A percentile compares a stretch with the other conserved stretches of the same genome.
Evolutionary conservation across 805 yeast species (phyloP).

Genomic region (Kazachstania taianensis): DNA sequence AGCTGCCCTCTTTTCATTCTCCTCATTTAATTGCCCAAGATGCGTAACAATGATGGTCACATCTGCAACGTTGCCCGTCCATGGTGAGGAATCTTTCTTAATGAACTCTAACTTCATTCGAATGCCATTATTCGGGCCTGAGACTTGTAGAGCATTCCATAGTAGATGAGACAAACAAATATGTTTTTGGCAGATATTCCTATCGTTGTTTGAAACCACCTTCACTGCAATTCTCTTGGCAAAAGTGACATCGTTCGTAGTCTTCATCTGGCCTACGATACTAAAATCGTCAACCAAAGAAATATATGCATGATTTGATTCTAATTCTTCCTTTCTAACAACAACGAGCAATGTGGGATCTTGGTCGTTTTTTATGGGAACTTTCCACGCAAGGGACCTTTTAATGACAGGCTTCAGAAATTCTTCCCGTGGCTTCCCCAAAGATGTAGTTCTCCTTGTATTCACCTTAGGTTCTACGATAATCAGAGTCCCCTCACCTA

Average conservation of each 20-base stretch:
- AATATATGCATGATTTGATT: constrained; percentile 21
- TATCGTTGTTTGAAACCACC: too few relatives aligned
- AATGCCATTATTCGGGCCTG: constrained; percentile 26
- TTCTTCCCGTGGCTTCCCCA: not conserved
- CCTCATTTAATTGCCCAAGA: not conserved
- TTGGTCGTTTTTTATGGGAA: not conserved
- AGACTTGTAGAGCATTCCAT: constrained; percentile 32
- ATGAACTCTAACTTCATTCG: constrained; percentile 34
- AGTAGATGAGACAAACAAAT: constrained; percentile 41
- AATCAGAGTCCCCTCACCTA: constrained; percentile 57
- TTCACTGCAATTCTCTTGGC: constrained; percentile 3
- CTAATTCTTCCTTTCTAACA: constrained; percentile 5
- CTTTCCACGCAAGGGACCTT: not conserved
- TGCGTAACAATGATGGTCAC: constrained; percentile 19
- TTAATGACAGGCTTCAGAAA: not conserved
- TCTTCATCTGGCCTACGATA: not conserved
- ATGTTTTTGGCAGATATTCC: too few relatives aligned
- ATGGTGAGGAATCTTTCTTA: not conserved
- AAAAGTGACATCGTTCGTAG: not conserved
- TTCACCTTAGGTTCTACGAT: constrained; percentile 64
- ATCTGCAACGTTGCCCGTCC: constrained; percentile 22
- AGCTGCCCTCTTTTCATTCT: not conserved
- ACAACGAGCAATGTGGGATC: not conserved
- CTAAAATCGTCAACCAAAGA: constrained; percentile 17
- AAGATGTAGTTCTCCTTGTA: constrained; percentile 16